Conservation (phyloP, 2,329 filamentous ascomycete species). For the Trichoderma breve region DNA sequence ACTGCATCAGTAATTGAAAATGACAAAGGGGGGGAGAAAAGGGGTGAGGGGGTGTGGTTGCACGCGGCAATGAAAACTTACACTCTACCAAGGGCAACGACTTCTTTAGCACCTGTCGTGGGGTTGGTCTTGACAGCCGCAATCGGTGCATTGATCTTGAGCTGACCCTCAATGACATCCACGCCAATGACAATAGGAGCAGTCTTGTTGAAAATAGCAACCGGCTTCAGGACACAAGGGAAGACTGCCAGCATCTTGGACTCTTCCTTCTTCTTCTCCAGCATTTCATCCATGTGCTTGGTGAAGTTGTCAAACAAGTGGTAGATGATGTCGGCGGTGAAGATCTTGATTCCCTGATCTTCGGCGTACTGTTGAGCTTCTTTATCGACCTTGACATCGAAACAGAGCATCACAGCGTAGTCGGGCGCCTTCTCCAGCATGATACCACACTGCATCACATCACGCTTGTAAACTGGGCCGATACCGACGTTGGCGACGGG, state of each 20-base stretch:
- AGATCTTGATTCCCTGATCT: constrained; percentile 93
- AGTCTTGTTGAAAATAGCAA: constrained; percentile 98
- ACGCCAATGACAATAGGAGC: constrained; percentile 92
- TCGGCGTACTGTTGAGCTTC: constrained; percentile 89
- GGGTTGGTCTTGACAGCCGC: constrained; percentile 81
- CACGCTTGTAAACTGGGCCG: constrained; percentile 95
- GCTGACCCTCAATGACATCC: constrained; percentile 86
- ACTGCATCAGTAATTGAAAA: constrained; percentile 33
- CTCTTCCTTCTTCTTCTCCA: constrained; percentile 93
- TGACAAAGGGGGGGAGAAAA: not conserved
- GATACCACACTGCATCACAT: constrained; percentile 90
- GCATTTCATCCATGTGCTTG: constrained; percentile 83
- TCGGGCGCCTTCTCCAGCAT: constrained; percentile 97
- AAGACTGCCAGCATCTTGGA: constrained; percentile 95
- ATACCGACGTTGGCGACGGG: constrained; percentile 97
- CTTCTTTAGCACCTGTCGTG: constrained; percentile 76
- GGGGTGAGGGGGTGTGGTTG: not conserved
- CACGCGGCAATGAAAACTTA: constrained; percentile 51
- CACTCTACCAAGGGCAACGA: constrained; percentile 87
- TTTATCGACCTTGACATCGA: constrained; percentile 99
- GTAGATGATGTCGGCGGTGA: constrained; percentile 98
- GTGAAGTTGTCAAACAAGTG: constrained; percentile 97
- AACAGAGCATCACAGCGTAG: constrained; percentile 98
- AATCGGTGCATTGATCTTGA: constrained; percentile 85
- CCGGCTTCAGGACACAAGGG: constrained; percentile 84